Base-by-base conservation (phyloP, 2,329 filamentous ascomycete species). In the Fusarium gaditjirri region DNA sequence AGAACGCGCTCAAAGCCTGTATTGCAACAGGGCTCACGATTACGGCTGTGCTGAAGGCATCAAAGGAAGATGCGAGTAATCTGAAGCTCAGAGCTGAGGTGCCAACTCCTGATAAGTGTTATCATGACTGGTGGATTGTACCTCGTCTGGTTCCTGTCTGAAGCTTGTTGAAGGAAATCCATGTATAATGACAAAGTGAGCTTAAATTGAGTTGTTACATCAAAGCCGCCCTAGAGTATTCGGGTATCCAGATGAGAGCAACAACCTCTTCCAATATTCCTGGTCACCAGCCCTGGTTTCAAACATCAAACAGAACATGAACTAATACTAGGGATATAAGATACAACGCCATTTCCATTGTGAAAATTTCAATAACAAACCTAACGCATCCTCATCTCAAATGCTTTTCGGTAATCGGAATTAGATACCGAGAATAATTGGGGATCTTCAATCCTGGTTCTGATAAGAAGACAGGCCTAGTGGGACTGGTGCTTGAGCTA, bases 11-110 rank as follows among this genome's bases (percentile, higher is more conserved):
- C 75, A 90, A 90, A 76, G 89, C 92, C n/a, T 92, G 90, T 72
- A 94, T 95, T 68, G 90, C 89, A 13, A 86, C 91, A 2, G 89
- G 89, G 10, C 87, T 94, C 70, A 89, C 90, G 1, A 86, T 93
- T 46, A 86, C 86, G 29, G 85, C 84, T 3, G 79, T 92, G 52
- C 87, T 86, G 75, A 92, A 90, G 78, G 86, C 86, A 5, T 74
- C 91, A 13, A 81, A 83, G 23, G 80, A 77, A 64, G 76, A 68
- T 55, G 75, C 56, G 65, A 73, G 68, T 38, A 70, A 78, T 49
- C 47, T 86, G 55, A 81, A 80, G 56, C 75, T 90, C 27, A 85
- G 81, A 75, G 84, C 84, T 29, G 85, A 88, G 76, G 83, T 91
- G 52, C 88, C 88, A 13, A 79, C 78, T 27, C 82, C 86, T 29